Evolutionary conservation across 75 land plant species (phyloP).

Genomic region (Sequoiadendron giganteum): DNA sequence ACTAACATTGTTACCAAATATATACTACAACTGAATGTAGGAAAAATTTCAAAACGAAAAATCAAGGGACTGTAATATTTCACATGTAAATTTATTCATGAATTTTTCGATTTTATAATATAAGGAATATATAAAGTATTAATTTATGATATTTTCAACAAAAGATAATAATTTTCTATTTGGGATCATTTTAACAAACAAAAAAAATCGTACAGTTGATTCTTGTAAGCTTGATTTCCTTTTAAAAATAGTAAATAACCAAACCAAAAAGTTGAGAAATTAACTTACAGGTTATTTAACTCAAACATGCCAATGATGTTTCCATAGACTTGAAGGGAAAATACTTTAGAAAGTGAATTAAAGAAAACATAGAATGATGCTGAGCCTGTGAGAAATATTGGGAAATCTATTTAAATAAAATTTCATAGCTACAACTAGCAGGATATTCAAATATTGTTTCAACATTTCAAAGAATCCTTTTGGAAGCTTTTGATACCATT

Average conservation of each 20-base stretch:
- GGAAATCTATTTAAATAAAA: neutral
- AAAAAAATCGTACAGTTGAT: neutral
- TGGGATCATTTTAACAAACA: neutral
- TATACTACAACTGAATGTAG: neutral
- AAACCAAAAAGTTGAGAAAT: neutral
- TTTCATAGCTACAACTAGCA: neutral
- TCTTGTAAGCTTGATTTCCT: neutral
- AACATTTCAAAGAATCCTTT: neutral
- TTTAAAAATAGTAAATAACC: neutral
- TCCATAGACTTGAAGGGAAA: conserved; percentile 91
- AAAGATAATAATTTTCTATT: neutral
- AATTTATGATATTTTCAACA: neutral
- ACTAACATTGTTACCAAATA: no score
- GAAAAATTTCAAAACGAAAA: neutral
- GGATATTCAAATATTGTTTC: neutral
- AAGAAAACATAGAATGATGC: neutral
- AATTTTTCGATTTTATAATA: neutral
- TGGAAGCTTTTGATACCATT: neutral
- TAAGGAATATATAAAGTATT: neutral
- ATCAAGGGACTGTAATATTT: neutral
- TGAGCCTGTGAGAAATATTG: neutral
- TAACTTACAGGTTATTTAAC: conserved; percentile 92
- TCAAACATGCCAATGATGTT: conserved; percentile 99
- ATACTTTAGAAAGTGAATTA: conserved; percentile 57
- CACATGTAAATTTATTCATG: neutral